Evolutionary conservation across 2,329 filamentous ascomycete genomes (phyloP), one percentile per base, ranked within the genome.

Genomic region (Aspergillus sclerotialis): DNA sequence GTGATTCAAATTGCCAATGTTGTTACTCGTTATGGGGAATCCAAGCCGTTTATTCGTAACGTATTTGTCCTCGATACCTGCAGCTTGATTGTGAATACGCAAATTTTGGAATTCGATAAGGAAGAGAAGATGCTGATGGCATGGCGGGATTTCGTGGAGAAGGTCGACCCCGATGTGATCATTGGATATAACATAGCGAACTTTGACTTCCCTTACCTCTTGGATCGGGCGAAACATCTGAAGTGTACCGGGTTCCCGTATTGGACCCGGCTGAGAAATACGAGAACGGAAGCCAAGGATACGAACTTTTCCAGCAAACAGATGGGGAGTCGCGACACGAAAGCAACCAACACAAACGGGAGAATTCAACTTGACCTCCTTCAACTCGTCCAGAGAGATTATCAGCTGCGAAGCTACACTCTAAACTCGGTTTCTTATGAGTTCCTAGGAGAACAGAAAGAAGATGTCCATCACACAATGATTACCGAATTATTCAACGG

Each of bases 161-260:
- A 86, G 50, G 86, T 92, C 1, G 92, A 98, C 47, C 90, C 92
- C 0, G 92, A 98, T 64, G 84, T 98, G 45, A 94, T 98, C 53
- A 98, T 93, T 36, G 92, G 92, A 29, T 98, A 98, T 79, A 98
- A 98, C 61, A 98, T 94, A 65, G 71, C 85, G 56, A 98, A 98
- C 65, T 98, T 98, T 63, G 92, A 98, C 68, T 96, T 98, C 45
- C 90, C 90, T 0, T 98, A 98, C 56, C 75, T 98, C 0, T 72
- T 98, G 8, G 85, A 94, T 36, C 78, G 92, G 29, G 92, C 89
- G 7, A 85, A 75, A 45, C 80, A 94, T 55, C 70, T 98, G 17
- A 94, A 92, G 52, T 78, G 87, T 24, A 61, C 60, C 2, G 76
- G 75, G 1, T 98, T 98, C 47, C 84, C 92, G 5, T 90, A 83